phyloP scores from a whole-genome alignment of 2,329 filamentous ascomycete genomes.

The Penicillium sp. region DNA sequence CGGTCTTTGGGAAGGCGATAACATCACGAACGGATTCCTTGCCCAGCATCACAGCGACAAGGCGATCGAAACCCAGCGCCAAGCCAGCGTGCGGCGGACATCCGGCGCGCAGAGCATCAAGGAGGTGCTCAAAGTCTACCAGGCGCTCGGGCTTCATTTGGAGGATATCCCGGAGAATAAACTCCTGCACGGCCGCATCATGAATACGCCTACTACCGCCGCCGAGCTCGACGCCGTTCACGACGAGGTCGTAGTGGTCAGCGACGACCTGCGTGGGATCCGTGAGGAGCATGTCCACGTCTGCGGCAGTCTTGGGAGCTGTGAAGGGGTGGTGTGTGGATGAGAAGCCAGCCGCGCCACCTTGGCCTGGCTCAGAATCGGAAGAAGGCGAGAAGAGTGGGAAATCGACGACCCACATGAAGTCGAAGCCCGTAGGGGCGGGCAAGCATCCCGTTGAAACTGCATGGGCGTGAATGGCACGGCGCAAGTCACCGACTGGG shows the following conservation, averaged over 20 bases:
- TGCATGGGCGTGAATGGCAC: conserved; percentile 66
- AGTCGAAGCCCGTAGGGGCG: conserved; percentile 56
- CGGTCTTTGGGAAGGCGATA: conserved; percentile 94
- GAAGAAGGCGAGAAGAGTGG: conserved; percentile 80
- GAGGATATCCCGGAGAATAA: conserved; percentile 78
- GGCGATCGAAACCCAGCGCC: conserved; percentile 84
- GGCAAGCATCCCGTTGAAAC: conserved; percentile 61
- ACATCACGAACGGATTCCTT: conserved; percentile 82
- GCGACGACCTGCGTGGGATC: conserved; percentile 71
- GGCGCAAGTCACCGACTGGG: conserved; percentile 68
- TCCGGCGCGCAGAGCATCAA: conserved; percentile 76
- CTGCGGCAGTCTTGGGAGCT: conserved; percentile 68
- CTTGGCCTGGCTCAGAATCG: conserved; percentile 72
- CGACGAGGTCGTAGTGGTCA: conserved; percentile 92
- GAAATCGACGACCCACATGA: conserved; percentile 86
- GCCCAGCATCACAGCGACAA: conserved; percentile 76
- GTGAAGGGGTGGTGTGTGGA: conserved; percentile 97
- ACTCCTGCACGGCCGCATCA: conserved; percentile 75
- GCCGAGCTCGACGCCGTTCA: conserved; percentile 92
- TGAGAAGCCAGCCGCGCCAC: conserved; percentile 73
- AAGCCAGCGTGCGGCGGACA: conserved; percentile 95
- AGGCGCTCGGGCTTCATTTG: conserved; percentile 71
- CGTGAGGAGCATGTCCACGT: conserved; percentile 71
- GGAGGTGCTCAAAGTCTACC: conserved; percentile 78
- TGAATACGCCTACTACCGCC: conserved; percentile 94